Conservation (phyloP, 208 protist genomes). For the Histomonas meleagridis region DNA sequence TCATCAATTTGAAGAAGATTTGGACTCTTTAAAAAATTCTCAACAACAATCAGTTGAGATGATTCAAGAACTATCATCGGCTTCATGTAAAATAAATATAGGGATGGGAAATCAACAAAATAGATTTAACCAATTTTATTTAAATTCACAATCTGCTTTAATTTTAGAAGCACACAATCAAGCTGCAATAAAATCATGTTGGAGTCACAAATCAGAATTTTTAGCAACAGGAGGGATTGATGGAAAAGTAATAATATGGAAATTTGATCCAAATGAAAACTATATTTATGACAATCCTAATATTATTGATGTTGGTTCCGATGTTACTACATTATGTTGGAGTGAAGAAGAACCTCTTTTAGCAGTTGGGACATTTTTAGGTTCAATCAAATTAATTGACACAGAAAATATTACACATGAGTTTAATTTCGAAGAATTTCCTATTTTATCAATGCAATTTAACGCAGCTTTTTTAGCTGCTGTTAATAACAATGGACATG, state of each 20-base stretch:
- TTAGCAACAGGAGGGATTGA: background rate
- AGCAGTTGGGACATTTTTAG: background rate
- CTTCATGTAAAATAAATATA: background rate
- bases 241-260: background rate
- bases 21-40: background rate
- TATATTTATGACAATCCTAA: background rate
- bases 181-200: background rate
- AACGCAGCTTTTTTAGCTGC: background rate
- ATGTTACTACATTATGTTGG: background rate
- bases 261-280: background rate
- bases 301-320: background rate
- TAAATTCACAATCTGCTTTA: background rate
- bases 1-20: background rate
- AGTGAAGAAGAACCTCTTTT: background rate
- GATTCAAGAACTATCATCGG: background rate
- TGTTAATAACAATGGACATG: background rate
- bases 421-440: background rate
- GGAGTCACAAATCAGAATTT: background rate
- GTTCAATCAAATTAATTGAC: background rate
- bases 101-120: background rate
- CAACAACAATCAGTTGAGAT: background rate
- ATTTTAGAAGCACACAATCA: background rate
- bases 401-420: background rate
- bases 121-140: background rate
- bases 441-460: background rate